phyloP scores from a whole-genome alignment of 768 basidiomycete species.

The Leccinum subtestaceum region DNA sequence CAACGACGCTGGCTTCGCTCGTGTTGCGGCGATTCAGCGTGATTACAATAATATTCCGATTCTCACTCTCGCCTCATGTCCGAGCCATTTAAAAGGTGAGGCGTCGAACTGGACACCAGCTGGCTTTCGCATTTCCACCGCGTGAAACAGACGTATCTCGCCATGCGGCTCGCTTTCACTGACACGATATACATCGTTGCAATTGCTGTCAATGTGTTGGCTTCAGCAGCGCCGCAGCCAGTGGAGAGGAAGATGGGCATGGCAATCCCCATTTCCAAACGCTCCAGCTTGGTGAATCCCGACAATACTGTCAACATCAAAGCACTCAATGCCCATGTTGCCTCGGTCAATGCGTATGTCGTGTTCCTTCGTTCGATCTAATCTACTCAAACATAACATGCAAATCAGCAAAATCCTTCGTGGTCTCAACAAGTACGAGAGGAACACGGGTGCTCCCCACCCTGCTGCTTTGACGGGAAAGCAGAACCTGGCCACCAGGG shows the following conservation, averaged over 20 bases:
- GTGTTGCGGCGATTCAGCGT: not conserved
- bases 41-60: not conserved
- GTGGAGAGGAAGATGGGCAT: not conserved
- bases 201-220: constrained; percentile 1
- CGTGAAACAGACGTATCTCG: not conserved
- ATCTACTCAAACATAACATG: not conserved
- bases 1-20: not conserved
- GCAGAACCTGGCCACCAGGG: not conserved
- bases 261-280: constrained; percentile 13
- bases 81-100: not conserved
- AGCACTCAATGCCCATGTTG: constrained; percentile 6
- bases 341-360: constrained; percentile 9
- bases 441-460: not conserved
- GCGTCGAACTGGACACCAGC: not conserved
- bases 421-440: constrained; percentile 1
- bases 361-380: not conserved
- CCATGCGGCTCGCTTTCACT: not conserved
- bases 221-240: constrained; percentile 6
- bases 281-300: not conserved
- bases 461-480: not conserved
- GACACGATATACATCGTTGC: not conserved
- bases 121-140: not conserved
- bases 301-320: constrained; percentile 7
- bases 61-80: not conserved
- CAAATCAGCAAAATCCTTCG: constrained; percentile 2